phyloP scores from a whole-genome alignment of 768 basidiomycete species.

The Serendipita sp. region DNA sequence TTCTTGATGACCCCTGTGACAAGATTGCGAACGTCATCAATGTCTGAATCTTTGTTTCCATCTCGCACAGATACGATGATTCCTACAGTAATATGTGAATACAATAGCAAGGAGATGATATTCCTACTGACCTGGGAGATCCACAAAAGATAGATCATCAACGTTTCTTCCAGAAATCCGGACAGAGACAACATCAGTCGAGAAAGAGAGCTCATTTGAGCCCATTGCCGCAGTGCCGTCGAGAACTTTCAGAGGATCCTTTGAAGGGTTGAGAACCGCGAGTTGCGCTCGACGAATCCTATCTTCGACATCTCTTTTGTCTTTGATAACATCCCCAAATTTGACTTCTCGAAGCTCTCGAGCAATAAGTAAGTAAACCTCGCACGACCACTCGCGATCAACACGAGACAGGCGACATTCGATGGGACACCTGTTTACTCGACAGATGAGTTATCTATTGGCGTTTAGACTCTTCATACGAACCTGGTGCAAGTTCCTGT shows the following conservation, averaged over 20 bases:
- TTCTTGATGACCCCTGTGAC: slow-evolving; percentile 42
- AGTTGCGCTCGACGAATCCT: slow-evolving; percentile 47
- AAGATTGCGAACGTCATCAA: slow-evolving; percentile 41
- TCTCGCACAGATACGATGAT: slow-evolving; percentile 40
- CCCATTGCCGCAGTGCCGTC: neutral
- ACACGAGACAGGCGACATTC: neutral
- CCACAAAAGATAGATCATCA: slow-evolving; percentile 47
- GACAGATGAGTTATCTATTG: neutral
- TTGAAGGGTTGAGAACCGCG: slow-evolving; percentile 43
- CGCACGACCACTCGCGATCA: neutral
- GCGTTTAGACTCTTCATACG: neutral
- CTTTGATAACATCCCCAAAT: slow-evolving; percentile 34
- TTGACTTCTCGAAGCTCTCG: slow-evolving; percentile 17
- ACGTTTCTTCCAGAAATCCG: slow-evolving; percentile 43
- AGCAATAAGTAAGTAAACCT: neutral
- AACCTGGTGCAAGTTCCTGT: neutral
- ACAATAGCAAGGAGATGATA: neutral
- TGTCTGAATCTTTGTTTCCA: slow-evolving; percentile 36
- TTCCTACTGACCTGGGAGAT: slow-evolving; percentile 33
- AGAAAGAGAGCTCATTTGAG: slow-evolving; percentile 23
- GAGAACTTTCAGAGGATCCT: slow-evolving; percentile 8
- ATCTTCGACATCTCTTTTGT: slow-evolving; percentile 42
- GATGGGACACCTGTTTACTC: neutral
- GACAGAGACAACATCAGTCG: slow-evolving; percentile 38
- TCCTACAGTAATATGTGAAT: slow-evolving; percentile 19